Base-by-base conservation (phyloP, 805 yeast genomes). In the Nakazawaea pomicola region DNA sequence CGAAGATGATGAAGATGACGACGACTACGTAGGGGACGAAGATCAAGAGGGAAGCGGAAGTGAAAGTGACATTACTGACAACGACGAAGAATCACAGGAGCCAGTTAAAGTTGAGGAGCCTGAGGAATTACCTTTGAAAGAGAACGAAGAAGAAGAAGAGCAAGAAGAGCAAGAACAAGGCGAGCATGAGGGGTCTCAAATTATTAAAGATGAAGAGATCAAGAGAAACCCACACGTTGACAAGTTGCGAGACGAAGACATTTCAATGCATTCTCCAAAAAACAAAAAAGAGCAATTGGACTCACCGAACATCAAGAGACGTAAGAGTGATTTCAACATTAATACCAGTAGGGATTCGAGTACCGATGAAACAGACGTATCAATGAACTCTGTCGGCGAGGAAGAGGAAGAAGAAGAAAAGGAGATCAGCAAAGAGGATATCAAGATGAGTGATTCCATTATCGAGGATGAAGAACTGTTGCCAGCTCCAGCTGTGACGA, bases 1-100 rank as follows among this genome's bases (percentile, higher is more conserved):
- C 41, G 50, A 57, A 36, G 62, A 55, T 33, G 57, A 57, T 39
- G 58, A 50, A 15, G 41, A 37, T 12, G 41, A 37, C 21, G 38
- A 42, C 6, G 41, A 33, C 29, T 16, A 28, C 9, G 34, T 12
- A 16, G 45, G 33, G 10, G 37, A 17, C 4, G 41, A 25, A 18
- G 41, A 33, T 14, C 38, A 38, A 12, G 49, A 44, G 17, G 53
- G 32, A 9, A 46, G 50, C 14, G 51, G 47, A 9, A 54, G 52
- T 32, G 33, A 45, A 37, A 34, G 51, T 36, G 48, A 53, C 29
- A 46, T 49, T 14, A 37, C 37, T 12, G 35, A 33, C 18, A 29
- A 36, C 17, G 45, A 42, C 19, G 28, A 36, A 19, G 32, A 25
- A 3, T 10, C 32, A 11, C 27, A 29, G 12, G 29, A 27, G 16